These are phyloP conservation scores for Pseudoscleropodium purum DNA, from an alignment of 225 moss, liverwort and hornwort species.

Conservation along the genomic window DNA sequence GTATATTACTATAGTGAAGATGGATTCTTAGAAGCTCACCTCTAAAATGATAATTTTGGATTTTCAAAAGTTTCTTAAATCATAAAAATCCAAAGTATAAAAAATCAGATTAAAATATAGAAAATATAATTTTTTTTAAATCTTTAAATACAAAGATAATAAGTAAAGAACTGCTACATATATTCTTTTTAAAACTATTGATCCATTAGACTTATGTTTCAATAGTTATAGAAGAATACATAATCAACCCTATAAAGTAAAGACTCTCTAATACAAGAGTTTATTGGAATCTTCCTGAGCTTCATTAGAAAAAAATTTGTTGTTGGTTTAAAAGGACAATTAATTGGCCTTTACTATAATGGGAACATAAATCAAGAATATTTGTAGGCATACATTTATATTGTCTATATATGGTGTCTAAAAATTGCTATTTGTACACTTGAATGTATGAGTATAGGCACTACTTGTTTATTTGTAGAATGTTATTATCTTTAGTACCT, in stretches of 20 bases:
- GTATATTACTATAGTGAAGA: not conserved
- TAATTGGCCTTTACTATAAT: accelerated
- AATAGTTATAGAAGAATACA: not conserved
- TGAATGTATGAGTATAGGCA: accelerated
- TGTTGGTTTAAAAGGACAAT: not conserved
- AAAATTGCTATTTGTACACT: not conserved
- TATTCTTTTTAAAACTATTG: no score
- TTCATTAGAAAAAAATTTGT: not conserved
- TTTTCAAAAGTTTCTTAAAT: no score
- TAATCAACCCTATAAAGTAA: accelerated
- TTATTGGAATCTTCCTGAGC: not conserved
- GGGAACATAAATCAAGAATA: not conserved
- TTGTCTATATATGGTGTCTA: not conserved
- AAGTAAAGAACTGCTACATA: not conserved
- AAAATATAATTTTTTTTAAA: not conserved
- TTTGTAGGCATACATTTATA: accelerated
- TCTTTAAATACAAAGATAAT: not conserved
- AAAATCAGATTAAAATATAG: not conserved
- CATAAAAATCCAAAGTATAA: not conserved
- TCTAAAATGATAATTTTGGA: not conserved
- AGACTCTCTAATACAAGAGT: accelerated
- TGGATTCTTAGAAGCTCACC: not conserved
- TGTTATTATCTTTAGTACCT: not conserved
- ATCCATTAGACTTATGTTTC: not conserved
- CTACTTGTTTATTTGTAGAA: not conserved